A percentile compares a stretch with the other conserved stretches of the same genome.
phyloP scores from a whole-genome alignment of 1,284 basidiomycete genomes.

The Cryptococcus jaspeensis region DNA sequence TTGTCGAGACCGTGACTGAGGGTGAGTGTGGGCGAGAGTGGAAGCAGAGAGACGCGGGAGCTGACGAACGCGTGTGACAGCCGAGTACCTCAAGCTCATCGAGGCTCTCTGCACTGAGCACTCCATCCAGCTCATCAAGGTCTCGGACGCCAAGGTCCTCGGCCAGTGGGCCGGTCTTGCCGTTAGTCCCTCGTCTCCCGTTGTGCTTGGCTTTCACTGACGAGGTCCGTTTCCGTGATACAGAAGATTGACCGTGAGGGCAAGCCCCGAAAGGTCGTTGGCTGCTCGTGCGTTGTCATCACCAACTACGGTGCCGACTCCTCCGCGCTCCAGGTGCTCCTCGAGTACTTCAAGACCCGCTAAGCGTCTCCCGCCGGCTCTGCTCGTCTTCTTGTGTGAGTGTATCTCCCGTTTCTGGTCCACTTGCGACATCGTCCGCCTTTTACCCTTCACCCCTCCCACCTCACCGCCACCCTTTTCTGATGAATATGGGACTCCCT shows the following conservation, averaged over 20 bases:
- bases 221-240: not conserved
- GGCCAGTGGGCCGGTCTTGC: constrained; percentile 98
- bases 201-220: not conserved
- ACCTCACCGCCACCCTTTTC: constrained; percentile 7
- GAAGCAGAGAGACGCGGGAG: not conserved
- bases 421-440: not conserved
- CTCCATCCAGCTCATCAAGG: constrained; percentile 99
- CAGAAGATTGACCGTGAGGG: constrained; percentile 96
- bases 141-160: constrained; percentile 92
- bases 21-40: constrained; percentile 30
- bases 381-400: constrained; percentile 7
- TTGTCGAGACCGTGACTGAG: constrained; percentile 98
- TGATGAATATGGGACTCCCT: constrained; percentile 54
- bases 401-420: not conserved
- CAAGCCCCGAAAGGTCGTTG: constrained; percentile 95
- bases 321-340: constrained; percentile 92
- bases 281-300: constrained; percentile 95
- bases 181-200: constrained; percentile 34
- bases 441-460: not conserved
- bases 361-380: constrained; percentile 30
- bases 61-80: constrained; percentile 40
- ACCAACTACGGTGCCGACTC: constrained; percentile 97
- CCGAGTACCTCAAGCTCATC: constrained; percentile 99
- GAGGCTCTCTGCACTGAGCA: constrained; percentile 99
- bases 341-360: constrained; percentile 63